Conservation (phyloP, 352 stramenopile genomes). For the Phytophthora capsici region DNA sequence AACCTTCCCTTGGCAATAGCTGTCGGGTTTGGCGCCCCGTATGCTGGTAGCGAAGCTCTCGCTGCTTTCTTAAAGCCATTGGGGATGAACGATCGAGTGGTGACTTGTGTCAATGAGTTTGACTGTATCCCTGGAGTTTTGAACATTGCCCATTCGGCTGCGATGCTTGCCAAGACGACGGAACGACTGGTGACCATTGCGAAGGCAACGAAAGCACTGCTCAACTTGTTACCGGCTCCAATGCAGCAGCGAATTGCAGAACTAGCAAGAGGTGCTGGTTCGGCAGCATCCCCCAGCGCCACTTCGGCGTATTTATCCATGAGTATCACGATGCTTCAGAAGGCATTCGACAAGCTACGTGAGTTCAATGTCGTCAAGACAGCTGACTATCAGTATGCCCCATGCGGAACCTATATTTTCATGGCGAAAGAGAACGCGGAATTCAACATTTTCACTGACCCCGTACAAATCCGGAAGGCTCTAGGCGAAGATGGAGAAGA, state of each 20-base stretch:
- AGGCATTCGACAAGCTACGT: slow-evolving; percentile 78
- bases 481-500: slow-evolving; percentile 59
- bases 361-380: slow-evolving; percentile 76
- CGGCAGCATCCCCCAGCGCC: slow-evolving; percentile 38
- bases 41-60: slow-evolving; percentile 60
- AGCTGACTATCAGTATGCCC: slow-evolving; percentile 68
- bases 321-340: slow-evolving; percentile 80
- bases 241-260: slow-evolving; percentile 69
- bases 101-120: slow-evolving; percentile 87
- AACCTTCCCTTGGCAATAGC: slow-evolving; percentile 52
- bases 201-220: slow-evolving; percentile 73
- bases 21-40: slow-evolving; percentile 78
- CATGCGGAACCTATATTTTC: slow-evolving; percentile 82
- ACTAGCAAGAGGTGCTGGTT: slow-evolving; percentile 23
- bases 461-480: slow-evolving; percentile 45
- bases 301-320: slow-evolving; percentile 80
- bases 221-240: slow-evolving; percentile 65
- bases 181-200: slow-evolving; percentile 78
- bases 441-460: slow-evolving; percentile 58
- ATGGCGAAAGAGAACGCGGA: slow-evolving; percentile 62
- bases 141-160: slow-evolving; percentile 78
- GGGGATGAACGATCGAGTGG: slow-evolving; percentile 49
- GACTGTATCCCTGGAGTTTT: slow-evolving; percentile 85
- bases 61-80: slow-evolving; percentile 54
- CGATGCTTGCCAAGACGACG: slow-evolving; percentile 79